Evolutionary conservation across 2,329 filamentous ascomycete species (phyloP).

Genomic region (Chrysosporium queenslandicum): DNA sequence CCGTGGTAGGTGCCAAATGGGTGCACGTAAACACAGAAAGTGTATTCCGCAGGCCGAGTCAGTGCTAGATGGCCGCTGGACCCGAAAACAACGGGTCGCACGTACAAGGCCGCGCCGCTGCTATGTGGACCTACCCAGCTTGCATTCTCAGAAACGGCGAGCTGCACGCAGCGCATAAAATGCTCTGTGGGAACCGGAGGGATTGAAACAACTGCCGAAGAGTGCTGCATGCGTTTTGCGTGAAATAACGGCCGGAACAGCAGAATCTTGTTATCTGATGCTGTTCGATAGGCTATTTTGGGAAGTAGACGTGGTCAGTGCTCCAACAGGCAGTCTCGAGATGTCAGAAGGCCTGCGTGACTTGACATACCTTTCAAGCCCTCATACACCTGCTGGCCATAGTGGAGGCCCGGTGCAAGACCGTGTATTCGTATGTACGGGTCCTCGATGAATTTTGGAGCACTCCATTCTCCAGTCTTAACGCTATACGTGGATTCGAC

Average conservation of each 20-base stretch:
- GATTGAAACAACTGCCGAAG: constrained; percentile 24
- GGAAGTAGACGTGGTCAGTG: not conserved
- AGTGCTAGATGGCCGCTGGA: constrained; percentile 22
- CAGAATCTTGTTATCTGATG: constrained; percentile 21
- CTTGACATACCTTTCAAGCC: constrained; percentile 36
- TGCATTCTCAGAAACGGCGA: constrained; percentile 23
- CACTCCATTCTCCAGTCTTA: constrained; percentile 44
- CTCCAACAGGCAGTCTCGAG: not conserved
- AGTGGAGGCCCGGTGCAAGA: constrained; percentile 47
- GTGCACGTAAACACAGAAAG: constrained; percentile 27
- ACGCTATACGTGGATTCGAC: constrained; percentile 45
- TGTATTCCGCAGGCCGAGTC: constrained; percentile 21
- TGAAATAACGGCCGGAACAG: constrained; percentile 28
- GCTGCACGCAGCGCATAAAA: constrained; percentile 23
- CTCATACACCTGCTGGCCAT: constrained; percentile 46
- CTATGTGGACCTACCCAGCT: constrained; percentile 23
- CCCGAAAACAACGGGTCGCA: constrained; percentile 29
- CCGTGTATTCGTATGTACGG: constrained; percentile 46
- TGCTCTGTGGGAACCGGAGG: constrained; percentile 24
- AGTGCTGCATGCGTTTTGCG: constrained; percentile 24
- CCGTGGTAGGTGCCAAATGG: constrained; percentile 24
- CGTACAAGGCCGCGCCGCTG: constrained; percentile 27
- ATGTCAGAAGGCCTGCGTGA: too few species aligned
- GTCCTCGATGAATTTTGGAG: constrained; percentile 43
- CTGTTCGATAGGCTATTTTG: constrained; percentile 20